These are phyloP conservation scores for Dacryopinax primogenitus DNA, from an alignment of 768 basidiomycete species.

Conservation along the genomic window DNA sequence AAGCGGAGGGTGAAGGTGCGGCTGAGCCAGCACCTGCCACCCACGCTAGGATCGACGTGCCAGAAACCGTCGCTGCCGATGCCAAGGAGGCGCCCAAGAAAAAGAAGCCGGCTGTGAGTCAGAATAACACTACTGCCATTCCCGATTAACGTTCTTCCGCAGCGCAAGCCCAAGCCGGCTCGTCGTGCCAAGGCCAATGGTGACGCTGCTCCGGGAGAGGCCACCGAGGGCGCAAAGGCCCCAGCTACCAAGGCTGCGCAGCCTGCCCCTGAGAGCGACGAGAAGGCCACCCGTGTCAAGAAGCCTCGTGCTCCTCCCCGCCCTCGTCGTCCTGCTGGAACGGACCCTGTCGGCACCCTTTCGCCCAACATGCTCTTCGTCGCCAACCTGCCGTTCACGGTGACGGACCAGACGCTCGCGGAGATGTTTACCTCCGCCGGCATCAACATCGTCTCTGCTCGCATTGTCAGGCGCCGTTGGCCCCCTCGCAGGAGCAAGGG, in stretches of 20 bases:
- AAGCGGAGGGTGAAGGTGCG: conserved; percentile 63
- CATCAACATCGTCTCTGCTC: conserved; percentile 70
- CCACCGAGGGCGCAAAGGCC: conserved; percentile 21
- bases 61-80: conserved; percentile 41
- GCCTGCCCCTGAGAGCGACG: conserved; percentile 26
- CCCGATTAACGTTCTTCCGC: conserved; percentile 39
- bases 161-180: conserved; percentile 37
- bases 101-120: conserved; percentile 37
- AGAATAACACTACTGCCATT: neutral
- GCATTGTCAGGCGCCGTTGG: conserved; percentile 76
- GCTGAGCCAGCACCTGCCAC: conserved; percentile 17
- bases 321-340: conserved; percentile 55
- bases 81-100: conserved; percentile 55
- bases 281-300: conserved; percentile 31
- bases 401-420: conserved; percentile 71
- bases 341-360: conserved; percentile 76
- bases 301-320: conserved; percentile 46
- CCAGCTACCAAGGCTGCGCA: conserved; percentile 22
- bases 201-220: conserved; percentile 28
- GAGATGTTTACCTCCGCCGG: conserved; percentile 77
- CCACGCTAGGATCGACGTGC: conserved; percentile 16
- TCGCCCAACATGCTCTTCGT: conserved; percentile 87
- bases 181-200: conserved; percentile 23
- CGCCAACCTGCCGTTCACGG: conserved; percentile 91
- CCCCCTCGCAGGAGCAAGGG: conserved; percentile 83